Evolutionary conservation across 306 rosid species (phyloP).

Genomic region (Prunus mira): DNA sequence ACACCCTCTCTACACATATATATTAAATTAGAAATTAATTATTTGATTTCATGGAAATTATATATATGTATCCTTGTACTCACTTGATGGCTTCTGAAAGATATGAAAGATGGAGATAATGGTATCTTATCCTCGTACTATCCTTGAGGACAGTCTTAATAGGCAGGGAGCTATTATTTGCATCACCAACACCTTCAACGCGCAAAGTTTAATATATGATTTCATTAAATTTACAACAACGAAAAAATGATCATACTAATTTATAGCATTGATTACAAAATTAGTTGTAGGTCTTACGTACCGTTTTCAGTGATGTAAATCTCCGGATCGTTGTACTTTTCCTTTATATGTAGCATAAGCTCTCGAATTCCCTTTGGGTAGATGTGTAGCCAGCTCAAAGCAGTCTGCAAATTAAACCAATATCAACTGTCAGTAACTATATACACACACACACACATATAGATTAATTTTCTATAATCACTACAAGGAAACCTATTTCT

Average conservation of each 20-base stretch:
- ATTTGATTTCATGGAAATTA: not conserved
- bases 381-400: conserved; percentile 46
- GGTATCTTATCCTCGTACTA: conserved; percentile 42
- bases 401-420: conserved; percentile 40
- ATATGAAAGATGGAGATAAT: conserved; percentile 38
- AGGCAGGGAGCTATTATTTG: conserved; percentile 41
- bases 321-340: conserved; percentile 38
- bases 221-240: not conserved
- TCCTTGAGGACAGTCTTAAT: conserved; percentile 39
- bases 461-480: no score
- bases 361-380: conserved; percentile 48
- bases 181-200: not conserved
- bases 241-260: no score
- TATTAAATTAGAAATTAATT: not conserved
- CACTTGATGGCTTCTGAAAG: conserved; percentile 55
- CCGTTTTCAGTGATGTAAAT: conserved; percentile 66
- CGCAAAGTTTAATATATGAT: not conserved
- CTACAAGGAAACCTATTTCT: no score
- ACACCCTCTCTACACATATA: conserved; percentile 34
- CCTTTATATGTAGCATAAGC: conserved; percentile 24
- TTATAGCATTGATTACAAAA: no score
- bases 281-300: not conserved
- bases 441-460: no score
- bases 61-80: not conserved
- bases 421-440: no score